Evolutionary conservation across 495 filamentous ascomycete species (phyloP), one percentile per base, ranked within the genome.

Genomic region (Polyplosphaeria fusca): DNA sequence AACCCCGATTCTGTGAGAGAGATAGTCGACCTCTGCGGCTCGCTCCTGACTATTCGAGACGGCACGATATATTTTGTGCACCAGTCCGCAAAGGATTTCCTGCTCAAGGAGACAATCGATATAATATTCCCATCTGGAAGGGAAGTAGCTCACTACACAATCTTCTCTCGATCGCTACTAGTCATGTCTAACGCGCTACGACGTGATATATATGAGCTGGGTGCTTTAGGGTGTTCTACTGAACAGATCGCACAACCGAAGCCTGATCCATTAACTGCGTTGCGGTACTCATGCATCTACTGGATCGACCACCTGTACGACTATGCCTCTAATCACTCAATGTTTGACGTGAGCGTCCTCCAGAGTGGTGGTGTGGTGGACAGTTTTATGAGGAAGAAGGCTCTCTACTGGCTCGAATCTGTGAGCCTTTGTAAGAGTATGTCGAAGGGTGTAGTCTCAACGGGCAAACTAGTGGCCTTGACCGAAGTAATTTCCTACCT

Each of bases 331-430:
- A 43, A 24, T 53, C 37, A 39, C 19, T 53, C 18, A 39, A 44
- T 22, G 37, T 43, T 32, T 39, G 25, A 5, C 18, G 12, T 24
- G 20, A 51, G 4, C 40, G 13, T 52, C 68, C 14, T 68, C n/a
- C n/a, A n/a, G n/a, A n/a, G n/a, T n/a, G n/a, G n/a, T n/a, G n/a
- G n/a, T n/a, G n/a, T n/a, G n/a, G 58, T 72, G 9, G 22, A 69
- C 38, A 25, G 18, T 5, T 79, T 79, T 37, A 53, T 78, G 18
- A 38, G 57, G 47, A 27, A 66, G 52, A 67, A 79, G 58, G 71
- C 77, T 35, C 68, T 81, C 13, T 68, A 72, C 59, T 77, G 71
- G 75, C 30, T 77, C 13, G 71, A 76, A 48, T 67, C 67, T 40
- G 62, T 76, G 12, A 67, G 68, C 40, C 64, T 71, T 16, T 56